A percentile compares a stretch with the other conserved stretches of the same genome.
Conservation (phyloP, 192 early-diverging fungal genomes). For the Coemansia sp. region DNA sequence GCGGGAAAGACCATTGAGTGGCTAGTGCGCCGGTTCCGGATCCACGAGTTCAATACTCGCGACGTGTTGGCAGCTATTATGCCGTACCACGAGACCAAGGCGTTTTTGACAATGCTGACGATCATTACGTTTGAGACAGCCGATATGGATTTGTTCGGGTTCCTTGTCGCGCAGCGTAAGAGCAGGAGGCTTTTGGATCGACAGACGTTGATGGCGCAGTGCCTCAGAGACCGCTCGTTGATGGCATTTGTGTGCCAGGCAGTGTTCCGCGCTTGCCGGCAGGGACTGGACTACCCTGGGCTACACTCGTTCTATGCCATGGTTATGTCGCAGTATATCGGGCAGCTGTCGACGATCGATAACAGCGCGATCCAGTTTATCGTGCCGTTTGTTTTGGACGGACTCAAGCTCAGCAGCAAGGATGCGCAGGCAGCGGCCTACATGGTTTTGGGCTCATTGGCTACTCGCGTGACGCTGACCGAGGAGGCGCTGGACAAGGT, state of each 20-base stretch:
- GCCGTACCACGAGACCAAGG: conserved; percentile 93
- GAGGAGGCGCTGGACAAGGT: conserved; percentile 30
- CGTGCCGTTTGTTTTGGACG: conserved; percentile 36
- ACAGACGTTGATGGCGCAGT: conserved; percentile 68
- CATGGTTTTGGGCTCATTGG: conserved; percentile 42
- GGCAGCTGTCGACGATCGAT: conserved; percentile 27
- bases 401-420: conserved; percentile 20
- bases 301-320: conserved; percentile 46
- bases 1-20: conserved; percentile 91
- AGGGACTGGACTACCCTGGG: conserved; percentile 31
- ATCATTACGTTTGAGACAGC: conserved; percentile 70
- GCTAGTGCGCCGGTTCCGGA: conserved; percentile 82
- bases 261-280: conserved; percentile 47
- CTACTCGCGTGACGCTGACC: conserved; percentile 40
- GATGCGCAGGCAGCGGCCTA: conserved; percentile 50
- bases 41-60: conserved; percentile 88
- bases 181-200: conserved; percentile 67
- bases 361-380: conserved; percentile 46
- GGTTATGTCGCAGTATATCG: conserved; percentile 47
- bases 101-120: conserved; percentile 81
- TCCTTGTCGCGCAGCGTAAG: conserved; percentile 49
- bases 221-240: conserved; percentile 67
- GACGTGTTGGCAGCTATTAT: conserved; percentile 75
- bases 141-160: conserved; percentile 42
- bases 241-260: conserved; percentile 80